Conservation (phyloP, 2,329 filamentous ascomycete species). For the Curvularia eragrostidis region DNA sequence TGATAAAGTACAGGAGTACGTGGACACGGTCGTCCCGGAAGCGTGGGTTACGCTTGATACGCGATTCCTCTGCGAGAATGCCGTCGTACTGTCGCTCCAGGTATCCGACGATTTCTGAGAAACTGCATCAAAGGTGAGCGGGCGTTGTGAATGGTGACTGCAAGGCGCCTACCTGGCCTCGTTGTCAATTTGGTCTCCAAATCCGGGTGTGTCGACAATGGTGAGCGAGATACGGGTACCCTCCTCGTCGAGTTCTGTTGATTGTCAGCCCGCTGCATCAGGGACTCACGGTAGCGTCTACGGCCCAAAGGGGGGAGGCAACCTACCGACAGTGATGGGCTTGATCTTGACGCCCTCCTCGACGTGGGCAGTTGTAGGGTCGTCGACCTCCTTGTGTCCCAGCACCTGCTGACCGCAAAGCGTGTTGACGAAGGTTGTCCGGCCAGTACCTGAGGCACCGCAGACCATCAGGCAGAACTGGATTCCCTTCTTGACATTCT, state of each 20-base stretch:
- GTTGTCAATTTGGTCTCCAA: conserved; percentile 99
- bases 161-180: conserved; percentile 77
- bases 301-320: background rate
- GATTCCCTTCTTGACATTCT: conserved; percentile 99
- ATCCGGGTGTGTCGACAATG: conserved; percentile 97
- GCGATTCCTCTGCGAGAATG: conserved; percentile 97
- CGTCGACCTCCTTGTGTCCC: conserved; percentile 89
- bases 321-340: conserved; percentile 92
- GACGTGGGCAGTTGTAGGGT: conserved; percentile 83
- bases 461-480: conserved; percentile 99
- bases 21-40: conserved; percentile 99
- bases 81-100: conserved; percentile 99
- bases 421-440: conserved; percentile 99
- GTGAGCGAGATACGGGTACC: conserved; percentile 97
- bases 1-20: conserved; percentile 98
- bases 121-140: conserved; percentile 63
- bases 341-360: conserved; percentile 99
- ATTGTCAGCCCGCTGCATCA: conserved; percentile 14
- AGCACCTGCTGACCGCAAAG: conserved; percentile 96
- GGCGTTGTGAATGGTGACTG: background rate
- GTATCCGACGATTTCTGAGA: conserved; percentile 96
- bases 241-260: conserved; percentile 87
- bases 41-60: conserved; percentile 99
- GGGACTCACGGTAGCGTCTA: background rate
- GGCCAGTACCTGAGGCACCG: conserved; percentile 96